Evolutionary conservation across 179 eudicot species (phyloP).

Genomic region (Kewa caespitosa): DNA sequence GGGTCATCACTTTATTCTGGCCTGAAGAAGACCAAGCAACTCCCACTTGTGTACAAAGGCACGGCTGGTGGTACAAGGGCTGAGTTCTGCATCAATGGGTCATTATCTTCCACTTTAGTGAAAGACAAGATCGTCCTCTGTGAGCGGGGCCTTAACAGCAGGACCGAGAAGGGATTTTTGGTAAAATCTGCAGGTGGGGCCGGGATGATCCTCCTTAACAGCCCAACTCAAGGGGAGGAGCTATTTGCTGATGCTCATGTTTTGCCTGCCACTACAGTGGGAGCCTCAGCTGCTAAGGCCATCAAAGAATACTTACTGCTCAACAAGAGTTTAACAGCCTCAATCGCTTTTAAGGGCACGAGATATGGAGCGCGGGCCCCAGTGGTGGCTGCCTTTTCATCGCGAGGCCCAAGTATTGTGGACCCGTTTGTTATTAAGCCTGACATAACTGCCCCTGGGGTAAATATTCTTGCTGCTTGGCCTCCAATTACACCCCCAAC

Average conservation of each 20-base stretch:
- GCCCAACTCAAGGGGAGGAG: constrained; percentile 57
- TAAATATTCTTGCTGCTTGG: constrained; percentile 79
- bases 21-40: constrained; percentile 39
- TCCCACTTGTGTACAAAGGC: constrained; percentile 47
- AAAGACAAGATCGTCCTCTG: constrained; percentile 66
- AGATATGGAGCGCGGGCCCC: constrained; percentile 57
- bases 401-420: constrained; percentile 64
- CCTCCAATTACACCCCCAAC: constrained; percentile 69
- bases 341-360: constrained; percentile 49
- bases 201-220: constrained; percentile 64
- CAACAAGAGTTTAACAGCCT: constrained; percentile 40
- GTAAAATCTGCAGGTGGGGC: constrained; percentile 70
- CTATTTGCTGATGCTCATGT: constrained; percentile 62
- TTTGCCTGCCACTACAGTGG: constrained; percentile 58
- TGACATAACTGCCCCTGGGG: constrained; percentile 71
- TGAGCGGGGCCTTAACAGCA: constrained; percentile 50
- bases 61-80: constrained; percentile 54
- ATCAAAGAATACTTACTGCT: constrained; percentile 37
- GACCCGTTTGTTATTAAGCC: constrained; percentile 68
- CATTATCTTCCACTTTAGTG: constrained; percentile 43
- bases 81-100: constrained; percentile 43
- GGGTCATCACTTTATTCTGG: constrained; percentile 59
- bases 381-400: constrained; percentile 71
- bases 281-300: constrained; percentile 49
- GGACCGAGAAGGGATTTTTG: constrained; percentile 52